Evolutionary conservation across 2,329 filamentous ascomycete species (phyloP), one percentile per base, ranked within the genome.

Genomic region (Beauveria asiatica): DNA sequence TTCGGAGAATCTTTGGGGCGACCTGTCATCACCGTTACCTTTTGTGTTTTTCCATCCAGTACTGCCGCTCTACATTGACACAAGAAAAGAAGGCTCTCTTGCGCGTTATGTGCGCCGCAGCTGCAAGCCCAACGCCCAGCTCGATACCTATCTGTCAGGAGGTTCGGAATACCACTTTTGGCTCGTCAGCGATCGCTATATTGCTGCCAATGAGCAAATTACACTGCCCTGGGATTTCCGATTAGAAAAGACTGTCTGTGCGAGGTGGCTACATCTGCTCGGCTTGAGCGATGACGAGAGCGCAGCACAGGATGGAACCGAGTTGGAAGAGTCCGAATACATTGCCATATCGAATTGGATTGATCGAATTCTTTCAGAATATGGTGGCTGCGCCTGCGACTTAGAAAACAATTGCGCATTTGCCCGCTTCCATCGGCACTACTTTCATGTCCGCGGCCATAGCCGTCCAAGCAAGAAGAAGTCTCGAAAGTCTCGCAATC

Each of bases 61-160:
- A 61, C 83, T 97, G 9, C 93, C 93, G 0, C 83, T 99, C 13
- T 96, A 92, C 74, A 94, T 99, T 68, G 94, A 97, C 73, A 94
- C 92, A 10, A 83, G 94, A 62, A 84, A 84, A 70, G 91, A 96
- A 75, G 94, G 93, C 23, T 96, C 90, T 5, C 78, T 85, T 41
- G 86, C 94, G 61, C 89, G 94, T 49, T 97, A 94, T 70, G 86
- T 95, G n/a, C 85, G 94, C 60, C 85, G 93, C 65, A 97, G 94
- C 68, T 99, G 94, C 76, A 85, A 84, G 63, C 90, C 94, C 1
- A 99, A 97, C 69, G 85, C 94, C n/a, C 82, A 83, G 37, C 79
- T 97, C 67, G 92, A 94, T 70, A 95, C 92, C 0, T 89, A 92
- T 65, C 83, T 97, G 52, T 90, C 90, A 1, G 86, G 85, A 51